A percentile compares a stretch with the other conserved stretches of the same genome.
These are phyloP conservation scores for Mucor piriformis DNA, from an alignment of 371 early-diverging fungal species.

Conservation along the genomic window DNA sequence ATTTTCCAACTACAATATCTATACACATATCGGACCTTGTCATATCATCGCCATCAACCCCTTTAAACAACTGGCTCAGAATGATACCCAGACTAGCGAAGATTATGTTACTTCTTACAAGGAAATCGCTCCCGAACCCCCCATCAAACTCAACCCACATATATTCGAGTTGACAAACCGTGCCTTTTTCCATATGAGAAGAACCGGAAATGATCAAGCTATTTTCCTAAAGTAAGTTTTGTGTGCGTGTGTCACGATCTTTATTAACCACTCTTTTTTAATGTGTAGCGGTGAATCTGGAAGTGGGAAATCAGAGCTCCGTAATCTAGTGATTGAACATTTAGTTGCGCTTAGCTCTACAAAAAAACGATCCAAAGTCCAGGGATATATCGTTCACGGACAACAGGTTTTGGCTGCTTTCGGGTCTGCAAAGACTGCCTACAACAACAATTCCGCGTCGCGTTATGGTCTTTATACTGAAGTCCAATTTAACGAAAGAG, in stretches of 20 bases:
- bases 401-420: slow-evolving; percentile 45
- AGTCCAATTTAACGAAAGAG: slow-evolving; percentile 87
- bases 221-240: slow-evolving; percentile 61
- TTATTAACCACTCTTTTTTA: not conserved
- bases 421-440: slow-evolving; percentile 77
- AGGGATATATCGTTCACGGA: slow-evolving; percentile 65
- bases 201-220: slow-evolving; percentile 75
- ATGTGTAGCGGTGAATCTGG: slow-evolving; percentile 86
- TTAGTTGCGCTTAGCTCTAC: slow-evolving; percentile 68
- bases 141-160: slow-evolving; percentile 68
- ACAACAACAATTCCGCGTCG: slow-evolving; percentile 77
- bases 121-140: slow-evolving; percentile 42
- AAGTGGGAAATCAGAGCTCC: slow-evolving; percentile 79
- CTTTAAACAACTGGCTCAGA: slow-evolving; percentile 37
- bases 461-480: slow-evolving; percentile 88
- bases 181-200: slow-evolving; percentile 74
- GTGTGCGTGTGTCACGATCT: not conserved
- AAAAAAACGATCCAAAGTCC: slow-evolving; percentile 74
- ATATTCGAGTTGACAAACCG: slow-evolving; percentile 71
- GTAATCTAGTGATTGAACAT: slow-evolving; percentile 59
- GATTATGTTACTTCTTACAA: slow-evolving; percentile 73
- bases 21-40: slow-evolving; percentile 61
- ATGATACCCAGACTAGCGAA: slow-evolving; percentile 58
- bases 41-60: slow-evolving; percentile 63
- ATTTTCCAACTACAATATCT: slow-evolving; percentile 44